phyloP scores from a whole-genome alignment of 257 asterid genomes.

The Nicotiana noctiflora region DNA sequence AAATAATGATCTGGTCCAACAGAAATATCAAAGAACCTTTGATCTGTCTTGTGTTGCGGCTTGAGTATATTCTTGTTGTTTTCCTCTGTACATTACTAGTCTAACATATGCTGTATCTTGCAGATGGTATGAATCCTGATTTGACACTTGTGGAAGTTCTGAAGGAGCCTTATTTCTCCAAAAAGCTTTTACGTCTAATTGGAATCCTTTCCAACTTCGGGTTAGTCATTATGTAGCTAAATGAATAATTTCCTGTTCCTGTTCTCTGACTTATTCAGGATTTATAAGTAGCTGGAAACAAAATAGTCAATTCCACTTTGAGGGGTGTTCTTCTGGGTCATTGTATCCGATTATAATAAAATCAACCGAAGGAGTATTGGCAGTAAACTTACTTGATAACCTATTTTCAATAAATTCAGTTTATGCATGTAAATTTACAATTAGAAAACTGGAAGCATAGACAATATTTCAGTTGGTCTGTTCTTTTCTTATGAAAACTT shows the following conservation, averaged over 20 bases:
- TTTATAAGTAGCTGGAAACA: neutral
- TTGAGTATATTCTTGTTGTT: neutral
- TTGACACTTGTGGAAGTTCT: constrained; percentile 52
- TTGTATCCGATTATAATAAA: neutral
- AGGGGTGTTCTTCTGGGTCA: neutral
- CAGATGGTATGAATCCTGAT: constrained; percentile 61
- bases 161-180: constrained; percentile 79
- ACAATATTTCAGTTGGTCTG: neutral
- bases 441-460: neutral
- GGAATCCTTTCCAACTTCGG: constrained; percentile 62
- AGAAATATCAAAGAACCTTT: neutral
- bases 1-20: neutral
- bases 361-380: neutral
- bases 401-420: neutral
- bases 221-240: constrained; percentile 31
- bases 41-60: neutral
- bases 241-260: neutral
- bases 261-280: constrained; percentile 6
- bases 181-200: constrained; percentile 70
- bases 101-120: constrained; percentile 17
- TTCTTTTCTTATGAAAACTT: neutral
- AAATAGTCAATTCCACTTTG: neutral
- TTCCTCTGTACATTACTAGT: constrained; percentile 2
- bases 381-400: neutral
- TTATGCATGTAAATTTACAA: neutral